A percentile compares a stretch with the other conserved stretches of the same genome.
phyloP scores from a whole-genome alignment of 805 yeast genomes.

The Starmera amethionina region DNA sequence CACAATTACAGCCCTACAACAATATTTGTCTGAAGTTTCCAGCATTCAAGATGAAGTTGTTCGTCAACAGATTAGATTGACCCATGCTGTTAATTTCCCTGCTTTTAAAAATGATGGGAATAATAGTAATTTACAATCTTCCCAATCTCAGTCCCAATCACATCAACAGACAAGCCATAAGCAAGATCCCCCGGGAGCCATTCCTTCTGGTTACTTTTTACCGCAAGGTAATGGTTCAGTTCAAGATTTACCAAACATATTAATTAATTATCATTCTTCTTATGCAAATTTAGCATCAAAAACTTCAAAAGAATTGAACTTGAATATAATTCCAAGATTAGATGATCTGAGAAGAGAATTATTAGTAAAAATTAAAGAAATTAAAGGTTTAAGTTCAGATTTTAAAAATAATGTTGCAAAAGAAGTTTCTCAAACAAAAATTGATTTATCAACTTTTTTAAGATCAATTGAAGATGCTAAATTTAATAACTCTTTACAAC shows the following conservation, averaged over 20 bases:
- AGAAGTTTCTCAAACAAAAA: conserved; percentile 60
- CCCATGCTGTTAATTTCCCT: conserved; percentile 58
- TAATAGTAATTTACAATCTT: conserved; percentile 5
- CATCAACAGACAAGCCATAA: conserved; percentile 20
- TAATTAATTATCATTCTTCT: conserved; percentile 56
- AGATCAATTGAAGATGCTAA: conserved; percentile 60
- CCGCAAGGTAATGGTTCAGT: conserved; percentile 75
- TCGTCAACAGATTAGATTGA: conserved; percentile 71
- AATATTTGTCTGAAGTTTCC: conserved; percentile 70
- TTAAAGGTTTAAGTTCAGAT: conserved; percentile 71
- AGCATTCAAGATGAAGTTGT: conserved; percentile 83
- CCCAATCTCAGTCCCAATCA: conserved; percentile 22
- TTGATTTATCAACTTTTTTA: conserved; percentile 40
- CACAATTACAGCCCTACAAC: conserved; percentile 63
- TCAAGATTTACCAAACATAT: conserved; percentile 68
- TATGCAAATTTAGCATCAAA: conserved; percentile 49
- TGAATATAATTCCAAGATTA: conserved; percentile 53
- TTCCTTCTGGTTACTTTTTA: conserved; percentile 40
- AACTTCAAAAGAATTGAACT: conserved; percentile 50
- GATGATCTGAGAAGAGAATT: conserved; percentile 69
- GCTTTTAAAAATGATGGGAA: conserved; percentile 10
- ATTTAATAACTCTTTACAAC: conserved; percentile 31
- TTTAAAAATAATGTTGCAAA: conserved; percentile 67
- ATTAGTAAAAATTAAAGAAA: conserved; percentile 77
- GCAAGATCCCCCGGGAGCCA: conserved; percentile 2